phyloP scores from a whole-genome alignment of 495 filamentous ascomycete species.

The Xylaria longipes region DNA sequence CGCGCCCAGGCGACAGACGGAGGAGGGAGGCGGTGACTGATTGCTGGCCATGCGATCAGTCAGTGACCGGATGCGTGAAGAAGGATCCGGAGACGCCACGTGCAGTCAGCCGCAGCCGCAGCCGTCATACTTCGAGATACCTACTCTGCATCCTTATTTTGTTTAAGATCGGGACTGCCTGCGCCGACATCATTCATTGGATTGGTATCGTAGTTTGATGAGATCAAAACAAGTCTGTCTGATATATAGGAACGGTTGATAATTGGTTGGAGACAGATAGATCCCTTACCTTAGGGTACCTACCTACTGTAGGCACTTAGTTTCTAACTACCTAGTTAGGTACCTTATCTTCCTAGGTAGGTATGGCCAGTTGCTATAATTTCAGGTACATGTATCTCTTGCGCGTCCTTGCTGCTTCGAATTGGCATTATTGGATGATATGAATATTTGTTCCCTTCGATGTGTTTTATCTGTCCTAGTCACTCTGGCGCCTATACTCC shows the following conservation, averaged over 20 bases:
- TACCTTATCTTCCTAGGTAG: too few relatives aligned
- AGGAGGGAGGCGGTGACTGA: not conserved
- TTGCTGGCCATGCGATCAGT: not conserved
- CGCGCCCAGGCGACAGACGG: not conserved
- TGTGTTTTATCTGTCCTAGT: too few relatives aligned
- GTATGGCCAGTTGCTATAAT: too few relatives aligned
- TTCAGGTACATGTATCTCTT: too few relatives aligned
- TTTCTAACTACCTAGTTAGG: too few relatives aligned
- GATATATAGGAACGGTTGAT: not conserved
- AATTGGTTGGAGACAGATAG: not conserved
- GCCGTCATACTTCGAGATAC: not conserved
- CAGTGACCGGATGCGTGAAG: not conserved
- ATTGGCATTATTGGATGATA: too few relatives aligned
- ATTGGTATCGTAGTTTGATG: not conserved
- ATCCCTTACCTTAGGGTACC: too few relatives aligned
- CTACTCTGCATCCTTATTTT: not conserved
- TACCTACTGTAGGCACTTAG: too few relatives aligned
- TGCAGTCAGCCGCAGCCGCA: constrained; percentile 1
- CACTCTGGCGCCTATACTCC: too few relatives aligned
- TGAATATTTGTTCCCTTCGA: too few relatives aligned
- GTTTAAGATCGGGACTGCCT: not conserved
- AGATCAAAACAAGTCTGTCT: not conserved
- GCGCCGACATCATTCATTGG: not conserved
- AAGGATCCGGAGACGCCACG: constrained; percentile 46
- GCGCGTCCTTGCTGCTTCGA: too few relatives aligned